A percentile compares a stretch with the other conserved stretches of the same genome.
These are phyloP conservation scores for Penicillium sp. DNA, from an alignment of 2,329 filamentous ascomycete genomes.

Conservation along the genomic window DNA sequence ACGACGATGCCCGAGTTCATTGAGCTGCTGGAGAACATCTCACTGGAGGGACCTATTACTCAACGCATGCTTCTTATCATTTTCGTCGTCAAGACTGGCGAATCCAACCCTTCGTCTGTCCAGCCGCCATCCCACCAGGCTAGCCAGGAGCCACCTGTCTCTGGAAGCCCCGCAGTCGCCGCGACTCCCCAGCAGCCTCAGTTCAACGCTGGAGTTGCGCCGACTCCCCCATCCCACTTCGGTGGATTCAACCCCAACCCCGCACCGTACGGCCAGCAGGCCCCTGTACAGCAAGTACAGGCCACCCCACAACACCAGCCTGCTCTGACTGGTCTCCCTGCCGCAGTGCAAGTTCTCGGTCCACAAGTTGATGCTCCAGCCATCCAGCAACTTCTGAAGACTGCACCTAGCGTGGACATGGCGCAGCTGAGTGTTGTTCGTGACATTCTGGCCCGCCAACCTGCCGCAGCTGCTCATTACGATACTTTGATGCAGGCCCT, in stretches of 20 bases:
- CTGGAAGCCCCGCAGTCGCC: conserved; percentile 34
- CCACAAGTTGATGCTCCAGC: conserved; percentile 62
- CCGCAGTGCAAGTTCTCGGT: conserved; percentile 64
- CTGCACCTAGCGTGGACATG: conserved; percentile 66
- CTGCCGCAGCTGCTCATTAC: conserved; percentile 61
- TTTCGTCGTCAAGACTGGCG: conserved; percentile 72
- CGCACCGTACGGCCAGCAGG: conserved; percentile 21
- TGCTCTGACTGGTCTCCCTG: conserved; percentile 49
- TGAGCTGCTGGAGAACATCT: conserved; percentile 80
- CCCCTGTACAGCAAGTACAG: conserved; percentile 12
- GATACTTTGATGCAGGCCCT: conserved; percentile 44
- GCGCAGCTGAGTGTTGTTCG: conserved; percentile 72
- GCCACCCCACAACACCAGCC: conserved; percentile 26
- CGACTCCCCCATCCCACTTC: conserved; percentile 24
- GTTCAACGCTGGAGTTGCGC: conserved; percentile 25
- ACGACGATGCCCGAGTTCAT: conserved; percentile 76
- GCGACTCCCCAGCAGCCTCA: conserved; percentile 31
- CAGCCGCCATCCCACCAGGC: conserved; percentile 42
- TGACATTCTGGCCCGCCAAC: conserved; percentile 64
- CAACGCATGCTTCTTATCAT: conserved; percentile 79
- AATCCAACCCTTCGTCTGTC: conserved; percentile 41
- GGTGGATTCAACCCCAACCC: conserved; percentile 15
- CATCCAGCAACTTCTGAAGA: conserved; percentile 66
- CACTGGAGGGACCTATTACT: conserved; percentile 66
- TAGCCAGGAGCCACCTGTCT: conserved; percentile 34